A percentile compares a stretch with the other conserved stretches of the same genome.
phyloP scores from a whole-genome alignment of 2,329 filamentous ascomycete genomes.

The Paracorniculantispora psalliotae region DNA sequence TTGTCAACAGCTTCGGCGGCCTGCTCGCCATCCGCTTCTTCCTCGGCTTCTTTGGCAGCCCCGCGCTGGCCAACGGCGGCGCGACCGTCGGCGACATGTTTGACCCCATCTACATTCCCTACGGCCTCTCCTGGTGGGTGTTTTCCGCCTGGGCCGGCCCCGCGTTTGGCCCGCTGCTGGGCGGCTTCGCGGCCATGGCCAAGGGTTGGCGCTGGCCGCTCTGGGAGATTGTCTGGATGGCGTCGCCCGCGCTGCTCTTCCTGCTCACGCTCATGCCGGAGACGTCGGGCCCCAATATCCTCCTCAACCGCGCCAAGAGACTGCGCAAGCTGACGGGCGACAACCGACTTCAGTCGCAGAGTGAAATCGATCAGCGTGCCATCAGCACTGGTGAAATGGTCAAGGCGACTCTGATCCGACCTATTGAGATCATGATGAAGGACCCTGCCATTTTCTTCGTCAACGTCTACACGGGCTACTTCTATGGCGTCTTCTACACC shows the following conservation, averaged over 20 bases:
- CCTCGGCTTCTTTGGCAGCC: background rate
- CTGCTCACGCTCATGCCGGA: conserved; percentile 16
- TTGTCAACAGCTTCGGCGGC: background rate
- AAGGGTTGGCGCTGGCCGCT: conserved; percentile 55
- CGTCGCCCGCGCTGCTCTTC: conserved; percentile 30
- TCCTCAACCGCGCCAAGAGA: conserved; percentile 17
- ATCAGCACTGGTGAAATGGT: conserved; percentile 17
- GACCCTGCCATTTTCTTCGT: conserved; percentile 30
- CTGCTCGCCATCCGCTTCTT: conserved; percentile 16
- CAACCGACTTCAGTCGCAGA: conserved; percentile 16
- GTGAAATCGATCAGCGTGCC: conserved; percentile 21
- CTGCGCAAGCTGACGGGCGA: conserved; percentile 15
- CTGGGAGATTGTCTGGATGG: conserved; percentile 43
- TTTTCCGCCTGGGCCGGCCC: conserved; percentile 26
- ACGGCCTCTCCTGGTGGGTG: conserved; percentile 1
- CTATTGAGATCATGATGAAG: conserved; percentile 28
- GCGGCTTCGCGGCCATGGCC: conserved; percentile 56
- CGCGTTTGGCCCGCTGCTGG: conserved; percentile 29
- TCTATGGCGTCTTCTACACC: conserved; percentile 52
- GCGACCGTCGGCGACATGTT: background rate
- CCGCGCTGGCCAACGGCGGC: background rate
- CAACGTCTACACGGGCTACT: conserved; percentile 37
- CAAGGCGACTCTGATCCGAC: conserved; percentile 21
- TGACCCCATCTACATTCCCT: background rate
- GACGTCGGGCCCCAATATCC: conserved; percentile 26